These are phyloP conservation scores for Suillus sp. DNA, from an alignment of 768 basidiomycete genomes.

Conservation along the genomic window DNA sequence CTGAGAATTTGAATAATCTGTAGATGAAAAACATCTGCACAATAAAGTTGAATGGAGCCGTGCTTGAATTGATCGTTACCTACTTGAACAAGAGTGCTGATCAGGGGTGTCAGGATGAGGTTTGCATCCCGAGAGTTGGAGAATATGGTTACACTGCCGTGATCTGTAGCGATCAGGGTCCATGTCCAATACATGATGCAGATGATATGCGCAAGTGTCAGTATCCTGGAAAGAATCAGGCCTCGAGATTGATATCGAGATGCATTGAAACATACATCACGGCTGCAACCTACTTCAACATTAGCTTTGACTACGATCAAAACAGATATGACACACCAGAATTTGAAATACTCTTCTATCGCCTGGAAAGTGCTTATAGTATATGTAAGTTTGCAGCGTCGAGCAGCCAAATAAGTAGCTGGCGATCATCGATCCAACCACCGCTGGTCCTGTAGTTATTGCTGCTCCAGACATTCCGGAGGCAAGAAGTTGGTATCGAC, in stretches of 20 bases:
- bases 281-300: constrained; percentile 3
- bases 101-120: constrained; percentile 11
- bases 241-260: not conserved
- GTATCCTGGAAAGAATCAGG: constrained; percentile 1
- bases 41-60: not conserved
- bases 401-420: constrained; percentile 15
- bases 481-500: not conserved
- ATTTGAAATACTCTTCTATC: constrained; percentile 7
- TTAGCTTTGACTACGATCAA: not conserved
- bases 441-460: constrained; percentile 14
- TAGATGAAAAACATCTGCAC: constrained; percentile 10
- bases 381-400: constrained; percentile 10
- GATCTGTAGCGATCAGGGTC: constrained; percentile 9
- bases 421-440: constrained; percentile 10
- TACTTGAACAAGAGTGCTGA: constrained; percentile 14
- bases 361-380: constrained; percentile 8
- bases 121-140: constrained; percentile 10
- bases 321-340: constrained; percentile 4
- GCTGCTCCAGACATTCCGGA: constrained; percentile 1
- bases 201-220: constrained; percentile 8
- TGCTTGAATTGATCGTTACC: not conserved
- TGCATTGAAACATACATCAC: constrained; percentile 6
- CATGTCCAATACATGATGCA: constrained; percentile 13
- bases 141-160: constrained; percentile 14
- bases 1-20: constrained; percentile 12